Evolutionary conservation across 768 basidiomycete species (phyloP).

Genomic region (Leucocoprinus sp.): DNA sequence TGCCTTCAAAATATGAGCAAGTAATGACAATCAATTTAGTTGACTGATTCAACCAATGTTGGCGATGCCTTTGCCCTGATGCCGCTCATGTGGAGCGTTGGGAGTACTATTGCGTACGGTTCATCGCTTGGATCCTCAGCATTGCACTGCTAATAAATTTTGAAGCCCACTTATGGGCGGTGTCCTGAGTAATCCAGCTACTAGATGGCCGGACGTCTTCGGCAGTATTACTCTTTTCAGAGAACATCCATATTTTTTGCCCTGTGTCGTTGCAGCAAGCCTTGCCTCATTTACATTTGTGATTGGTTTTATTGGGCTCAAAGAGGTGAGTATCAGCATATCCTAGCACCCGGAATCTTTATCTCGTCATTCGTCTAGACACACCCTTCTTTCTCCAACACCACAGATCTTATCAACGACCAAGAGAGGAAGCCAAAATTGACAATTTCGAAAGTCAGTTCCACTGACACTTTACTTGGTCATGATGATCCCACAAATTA

Average conservation of each 20-base stretch:
- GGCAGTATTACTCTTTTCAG: slow-evolving; percentile 31
- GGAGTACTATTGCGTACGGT: slow-evolving; percentile 24
- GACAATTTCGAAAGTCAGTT: background rate
- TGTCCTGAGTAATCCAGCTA: slow-evolving; percentile 49
- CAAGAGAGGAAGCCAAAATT: background rate
- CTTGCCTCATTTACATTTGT: slow-evolving; percentile 28
- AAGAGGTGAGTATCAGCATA: slow-evolving; percentile 31
- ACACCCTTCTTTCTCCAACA: slow-evolving; percentile 18
- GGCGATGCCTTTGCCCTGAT: slow-evolving; percentile 28
- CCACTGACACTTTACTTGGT: slow-evolving; percentile 8
- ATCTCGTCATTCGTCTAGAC: slow-evolving; percentile 18
- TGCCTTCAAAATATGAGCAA: background rate
- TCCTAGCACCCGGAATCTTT: background rate
- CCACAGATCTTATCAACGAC: slow-evolving; percentile 10
- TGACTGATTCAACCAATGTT: slow-evolving; percentile 30
- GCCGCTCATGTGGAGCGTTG: slow-evolving; percentile 28
- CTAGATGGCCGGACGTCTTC: slow-evolving; percentile 51
- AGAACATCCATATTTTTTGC: slow-evolving; percentile 39
- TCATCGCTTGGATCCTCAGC: background rate
- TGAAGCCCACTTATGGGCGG: slow-evolving; percentile 63
- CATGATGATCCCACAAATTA: slow-evolving; percentile 8
- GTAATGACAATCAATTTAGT: slow-evolving; percentile 15
- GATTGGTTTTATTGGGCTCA: slow-evolving; percentile 28
- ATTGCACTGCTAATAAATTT: background rate
- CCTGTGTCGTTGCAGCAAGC: slow-evolving; percentile 31